These are phyloP conservation scores for Diaporthe nobilis DNA, from an alignment of 2,329 filamentous ascomycete species.

Conservation along the genomic window DNA sequence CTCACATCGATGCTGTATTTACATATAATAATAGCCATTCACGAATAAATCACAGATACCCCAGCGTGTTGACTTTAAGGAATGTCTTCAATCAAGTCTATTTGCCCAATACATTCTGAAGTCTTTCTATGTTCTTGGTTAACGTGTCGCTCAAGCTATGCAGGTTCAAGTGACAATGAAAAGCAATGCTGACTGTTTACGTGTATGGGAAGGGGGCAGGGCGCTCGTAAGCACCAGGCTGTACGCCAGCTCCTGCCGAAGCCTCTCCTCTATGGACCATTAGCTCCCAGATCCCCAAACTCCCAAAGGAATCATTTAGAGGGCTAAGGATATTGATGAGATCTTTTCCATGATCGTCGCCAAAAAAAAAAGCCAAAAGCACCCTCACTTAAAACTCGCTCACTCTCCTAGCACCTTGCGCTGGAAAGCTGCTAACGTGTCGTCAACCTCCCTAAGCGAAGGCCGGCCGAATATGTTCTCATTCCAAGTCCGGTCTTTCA, in stretches of 20 bases:
- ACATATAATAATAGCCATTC: not conserved
- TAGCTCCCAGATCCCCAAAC: not conserved
- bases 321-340: not conserved
- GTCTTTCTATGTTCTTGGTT: not conserved
- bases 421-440: conserved; percentile 45
- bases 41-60: not conserved
- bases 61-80: no score
- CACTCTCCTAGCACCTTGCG: not conserved
- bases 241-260: not conserved
- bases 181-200: not conserved
- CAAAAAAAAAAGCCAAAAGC: not conserved
- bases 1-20: not conserved
- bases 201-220: not conserved
- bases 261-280: not conserved
- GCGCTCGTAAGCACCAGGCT: not conserved
- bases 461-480: conserved; percentile 66
- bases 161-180: not conserved
- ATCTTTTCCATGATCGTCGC: no score
- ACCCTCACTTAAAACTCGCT: no score
- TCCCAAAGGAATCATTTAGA: not conserved
- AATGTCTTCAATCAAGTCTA: not conserved
- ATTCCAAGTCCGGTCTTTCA: conserved; percentile 59
- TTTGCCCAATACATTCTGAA: not conserved
- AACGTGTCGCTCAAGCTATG: not conserved
- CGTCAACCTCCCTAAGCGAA: conserved; percentile 59